Evolutionary conservation across 805 yeast genomes (phyloP).

Genomic region (Candida namnaoensis): DNA sequence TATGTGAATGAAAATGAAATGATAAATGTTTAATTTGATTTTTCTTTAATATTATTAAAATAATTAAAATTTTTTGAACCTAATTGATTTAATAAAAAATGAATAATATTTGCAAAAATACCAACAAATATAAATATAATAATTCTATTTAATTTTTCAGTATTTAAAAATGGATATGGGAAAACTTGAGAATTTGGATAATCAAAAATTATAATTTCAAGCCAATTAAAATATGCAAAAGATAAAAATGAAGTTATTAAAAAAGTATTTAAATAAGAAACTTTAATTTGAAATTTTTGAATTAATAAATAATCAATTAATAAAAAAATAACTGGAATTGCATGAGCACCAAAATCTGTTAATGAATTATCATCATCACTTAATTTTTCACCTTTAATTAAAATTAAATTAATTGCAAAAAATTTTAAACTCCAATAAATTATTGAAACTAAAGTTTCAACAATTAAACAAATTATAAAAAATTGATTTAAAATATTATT

Average conservation of each 20-base stretch:
- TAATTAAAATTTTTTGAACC: too few species aligned
- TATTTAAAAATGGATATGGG: slow-evolving; percentile 65
- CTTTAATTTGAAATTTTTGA: too few species aligned
- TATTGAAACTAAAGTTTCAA: slow-evolving; percentile 52
- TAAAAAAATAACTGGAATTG: slow-evolving; percentile 45
- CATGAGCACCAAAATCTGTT: slow-evolving; percentile 23
- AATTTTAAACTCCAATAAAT: slow-evolving; percentile 66
- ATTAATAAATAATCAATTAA: slow-evolving; percentile 32
- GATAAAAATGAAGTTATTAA: neutral
- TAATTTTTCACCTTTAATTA: neutral
- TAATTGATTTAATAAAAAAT: too few species aligned
- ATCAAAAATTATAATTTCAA: neutral
- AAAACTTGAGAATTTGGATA: slow-evolving; percentile 17
- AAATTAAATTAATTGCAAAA: slow-evolving; percentile 16
- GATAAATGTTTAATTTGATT: too few species aligned
- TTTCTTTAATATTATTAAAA: too few species aligned
- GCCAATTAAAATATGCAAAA: neutral
- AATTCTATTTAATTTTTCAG: slow-evolving; percentile 31
- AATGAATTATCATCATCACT: slow-evolving; percentile 25
- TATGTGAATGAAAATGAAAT: too few species aligned
- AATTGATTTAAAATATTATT: slow-evolving; percentile 19
- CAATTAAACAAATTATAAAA: slow-evolving; percentile 40
- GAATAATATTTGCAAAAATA: slow-evolving; percentile 12
- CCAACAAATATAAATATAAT: slow-evolving; percentile 40
- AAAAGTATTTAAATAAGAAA: too few species aligned